Evolutionary conservation across 352 stramenopile genomes (phyloP), one percentile per base, ranked within the genome.

Genomic region (Pythium sp.): DNA sequence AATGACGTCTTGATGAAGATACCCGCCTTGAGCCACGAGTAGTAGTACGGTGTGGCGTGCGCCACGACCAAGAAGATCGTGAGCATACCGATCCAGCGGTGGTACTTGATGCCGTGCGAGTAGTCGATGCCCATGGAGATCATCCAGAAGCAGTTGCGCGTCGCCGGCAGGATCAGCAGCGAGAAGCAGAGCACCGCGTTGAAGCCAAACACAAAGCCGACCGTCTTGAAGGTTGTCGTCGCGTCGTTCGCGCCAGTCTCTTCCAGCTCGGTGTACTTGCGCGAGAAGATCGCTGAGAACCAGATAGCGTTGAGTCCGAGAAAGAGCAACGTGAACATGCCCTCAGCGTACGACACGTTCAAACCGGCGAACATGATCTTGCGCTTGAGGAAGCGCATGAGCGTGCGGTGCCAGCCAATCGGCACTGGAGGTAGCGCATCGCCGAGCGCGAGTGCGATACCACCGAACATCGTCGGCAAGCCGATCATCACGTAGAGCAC

Each of bases 51-150:
- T 9, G 90, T 64, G 5, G 82, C 80, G 70, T 96, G 89, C 0
- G 79, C 62, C 53, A 82, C 69, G 38, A 93, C 82, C 65, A 86
- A 77, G 8, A 81, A 69, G 60, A 94, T 81, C 1, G 87, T 89
- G 53, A 92, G 75, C 64, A 87, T 80, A 46, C 87, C 87, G 46
- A 96, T 90, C 86, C 83, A 93, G 53, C 89, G 87, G 74, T 96
- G 89, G 74, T 94, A 95, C 77, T 93, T 94, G 75, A 96, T 92
- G 26, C 72, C 73, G 66, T 93, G 84, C 53, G 88, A 91, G 81
- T 95, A 96, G 75, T 94, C 85, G 56, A 96, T 87, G 20, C 87
- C 86, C 67, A 93, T 84, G 5, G 84, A 80, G 53, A 94, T 69
- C 81, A 95, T 91, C 87, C 87, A 95, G 68, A 93, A 94, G 63